Evolutionary conservation across 2,329 filamentous ascomycete genomes (phyloP).

Genomic region (Emmonsiellopsis sp.): DNA sequence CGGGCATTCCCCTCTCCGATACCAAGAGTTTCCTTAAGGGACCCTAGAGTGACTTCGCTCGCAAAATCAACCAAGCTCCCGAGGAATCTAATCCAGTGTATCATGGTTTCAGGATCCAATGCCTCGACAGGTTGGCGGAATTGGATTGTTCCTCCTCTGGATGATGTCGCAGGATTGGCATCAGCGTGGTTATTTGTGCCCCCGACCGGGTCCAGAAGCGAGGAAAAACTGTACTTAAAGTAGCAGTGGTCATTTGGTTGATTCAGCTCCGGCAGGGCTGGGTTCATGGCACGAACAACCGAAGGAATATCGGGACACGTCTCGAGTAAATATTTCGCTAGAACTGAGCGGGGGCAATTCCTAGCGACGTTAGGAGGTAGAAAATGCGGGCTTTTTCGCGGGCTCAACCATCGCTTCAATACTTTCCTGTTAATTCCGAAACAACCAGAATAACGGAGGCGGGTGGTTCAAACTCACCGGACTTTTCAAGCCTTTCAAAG

Average conservation of each 20-base stretch:
- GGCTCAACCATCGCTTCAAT: conserved; percentile 5
- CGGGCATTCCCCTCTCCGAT: background rate
- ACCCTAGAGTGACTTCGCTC: conserved; percentile 1
- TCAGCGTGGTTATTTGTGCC: background rate
- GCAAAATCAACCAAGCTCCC: conserved; percentile 10
- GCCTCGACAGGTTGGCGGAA: conserved; percentile 10
- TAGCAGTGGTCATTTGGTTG: conserved; percentile 2
- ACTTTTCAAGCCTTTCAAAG: background rate
- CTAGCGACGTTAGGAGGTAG: conserved; percentile 8
- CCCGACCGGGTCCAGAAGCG: conserved; percentile 8
- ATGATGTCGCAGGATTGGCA: background rate
- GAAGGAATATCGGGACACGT: conserved; percentile 11
- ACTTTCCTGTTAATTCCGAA: background rate
- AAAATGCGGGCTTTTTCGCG: conserved; percentile 9
- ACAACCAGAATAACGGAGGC: background rate
- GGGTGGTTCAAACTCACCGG: conserved; percentile 1
- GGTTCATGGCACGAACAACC: conserved; percentile 8
- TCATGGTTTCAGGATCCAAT: conserved; percentile 10
- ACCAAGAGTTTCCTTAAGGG: conserved; percentile 9
- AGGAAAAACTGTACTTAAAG: conserved; percentile 12
- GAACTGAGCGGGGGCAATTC: background rate
- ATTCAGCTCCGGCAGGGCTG: background rate
- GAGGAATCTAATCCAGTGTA: conserved; percentile 11
- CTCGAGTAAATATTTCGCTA: conserved; percentile 10
- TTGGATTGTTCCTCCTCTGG: conserved; percentile 10